Conservation (phyloP, 495 filamentous ascomycete species). For the Hypoxylon fragiforme region DNA sequence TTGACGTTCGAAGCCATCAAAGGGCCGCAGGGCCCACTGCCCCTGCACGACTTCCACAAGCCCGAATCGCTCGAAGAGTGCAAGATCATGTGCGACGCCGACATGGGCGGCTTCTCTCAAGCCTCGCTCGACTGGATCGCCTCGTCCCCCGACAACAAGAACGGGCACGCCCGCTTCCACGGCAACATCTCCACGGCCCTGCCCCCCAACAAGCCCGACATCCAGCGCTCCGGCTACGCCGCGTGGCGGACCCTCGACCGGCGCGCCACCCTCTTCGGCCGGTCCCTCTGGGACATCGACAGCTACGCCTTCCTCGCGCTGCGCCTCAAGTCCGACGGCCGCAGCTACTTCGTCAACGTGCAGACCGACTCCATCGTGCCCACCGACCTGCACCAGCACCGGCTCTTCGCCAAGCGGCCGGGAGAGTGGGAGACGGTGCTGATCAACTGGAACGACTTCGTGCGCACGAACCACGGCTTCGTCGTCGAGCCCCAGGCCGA, state of each 20-base stretch:
- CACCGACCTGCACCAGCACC: conserved; percentile 93
- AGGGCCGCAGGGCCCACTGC: conserved; percentile 56
- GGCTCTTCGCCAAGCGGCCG: conserved; percentile 77
- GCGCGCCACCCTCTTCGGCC: conserved; percentile 73
- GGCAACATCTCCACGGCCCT: conserved; percentile 86
- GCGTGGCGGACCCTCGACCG: conserved; percentile 76
- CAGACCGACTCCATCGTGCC: conserved; percentile 92
- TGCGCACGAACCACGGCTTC: conserved; percentile 87
- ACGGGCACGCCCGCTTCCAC: conserved; percentile 72
- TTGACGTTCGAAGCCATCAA: conserved; percentile 58
- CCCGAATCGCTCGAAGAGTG: conserved; percentile 63
- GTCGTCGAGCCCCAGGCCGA: conserved; percentile 91
- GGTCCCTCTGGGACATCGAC: conserved; percentile 82
- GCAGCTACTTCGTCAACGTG: conserved; percentile 91
- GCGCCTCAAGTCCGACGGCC: conserved; percentile 87
- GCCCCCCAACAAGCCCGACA: conserved; percentile 68
- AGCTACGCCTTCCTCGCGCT: conserved; percentile 84
- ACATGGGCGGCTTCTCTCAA: conserved; percentile 83
- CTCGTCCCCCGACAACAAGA: conserved; percentile 40
- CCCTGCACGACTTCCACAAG: conserved; percentile 67
- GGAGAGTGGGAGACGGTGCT: conserved; percentile 93
- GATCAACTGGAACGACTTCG: conserved; percentile 88
- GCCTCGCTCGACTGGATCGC: conserved; percentile 70
- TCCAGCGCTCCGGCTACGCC: conserved; percentile 80
- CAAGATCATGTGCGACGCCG: conserved; percentile 83